A percentile compares a stretch with the other conserved stretches of the same genome.
Evolutionary conservation across 768 basidiomycete genomes (phyloP).

Genomic region (Mrakia gelida): DNA sequence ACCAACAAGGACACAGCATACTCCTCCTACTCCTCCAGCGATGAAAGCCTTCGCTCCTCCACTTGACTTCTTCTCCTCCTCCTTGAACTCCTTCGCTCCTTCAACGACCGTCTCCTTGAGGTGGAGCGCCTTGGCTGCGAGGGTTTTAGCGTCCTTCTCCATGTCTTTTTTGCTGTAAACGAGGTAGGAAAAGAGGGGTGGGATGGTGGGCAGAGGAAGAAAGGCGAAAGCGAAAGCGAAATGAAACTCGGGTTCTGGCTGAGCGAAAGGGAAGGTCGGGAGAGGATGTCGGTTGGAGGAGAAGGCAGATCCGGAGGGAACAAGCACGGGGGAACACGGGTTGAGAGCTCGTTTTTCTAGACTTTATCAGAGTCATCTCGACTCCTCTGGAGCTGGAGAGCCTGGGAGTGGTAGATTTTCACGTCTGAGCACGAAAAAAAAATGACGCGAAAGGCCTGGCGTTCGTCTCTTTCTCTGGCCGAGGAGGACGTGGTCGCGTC

Average conservation of each 20-base stretch:
- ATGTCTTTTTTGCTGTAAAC: conserved; percentile 14
- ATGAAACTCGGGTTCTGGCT: background rate
- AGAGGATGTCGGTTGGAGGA: background rate
- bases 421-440: background rate
- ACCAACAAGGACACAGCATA: conserved; percentile 85
- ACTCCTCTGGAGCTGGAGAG: too few relatives aligned
- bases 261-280: background rate
- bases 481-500: background rate
- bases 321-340: background rate
- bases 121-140: background rate
- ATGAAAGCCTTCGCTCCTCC: conserved; percentile 70
- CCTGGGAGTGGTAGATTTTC: background rate
- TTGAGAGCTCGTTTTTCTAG: too few relatives aligned
- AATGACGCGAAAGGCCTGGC: background rate
- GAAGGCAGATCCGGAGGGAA: background rate
- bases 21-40: conserved; percentile 88
- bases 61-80: conserved; percentile 19
- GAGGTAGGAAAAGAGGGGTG: conserved; percentile 30
- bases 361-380: background rate
- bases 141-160: conserved; percentile 16
- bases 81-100: conserved; percentile 24
- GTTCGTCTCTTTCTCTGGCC: background rate
- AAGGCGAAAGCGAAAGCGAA: background rate
- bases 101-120: conserved; percentile 25
- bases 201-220: conserved; percentile 7